Evolutionary conservation across 2,329 filamentous ascomycete genomes (phyloP).

Genomic region (Beauveria australis): DNA sequence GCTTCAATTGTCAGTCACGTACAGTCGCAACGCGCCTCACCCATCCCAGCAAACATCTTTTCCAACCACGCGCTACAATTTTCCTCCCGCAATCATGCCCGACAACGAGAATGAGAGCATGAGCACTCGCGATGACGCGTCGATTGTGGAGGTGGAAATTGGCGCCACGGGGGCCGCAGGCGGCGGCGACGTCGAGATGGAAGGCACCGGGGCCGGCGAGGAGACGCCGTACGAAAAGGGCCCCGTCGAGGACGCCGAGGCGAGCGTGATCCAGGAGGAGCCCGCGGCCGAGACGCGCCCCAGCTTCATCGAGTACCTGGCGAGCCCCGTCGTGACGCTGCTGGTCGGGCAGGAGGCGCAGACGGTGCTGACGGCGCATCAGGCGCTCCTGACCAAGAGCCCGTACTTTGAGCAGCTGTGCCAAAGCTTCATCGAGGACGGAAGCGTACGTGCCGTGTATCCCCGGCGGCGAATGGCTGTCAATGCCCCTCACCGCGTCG

Average conservation of each 20-base stretch:
- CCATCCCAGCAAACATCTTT: too few species aligned
- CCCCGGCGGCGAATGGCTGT: background rate
- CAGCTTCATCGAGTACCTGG: slow-evolving; percentile 52
- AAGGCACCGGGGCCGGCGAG: slow-evolving; percentile 20
- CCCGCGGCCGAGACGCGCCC: slow-evolving; percentile 26
- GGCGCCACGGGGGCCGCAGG: slow-evolving; percentile 17
- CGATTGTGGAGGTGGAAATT: slow-evolving; percentile 14
- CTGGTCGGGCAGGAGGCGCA: slow-evolving; percentile 55
- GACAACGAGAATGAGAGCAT: slow-evolving; percentile 15
- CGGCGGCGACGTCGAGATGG: slow-evolving; percentile 30
- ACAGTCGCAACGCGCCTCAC: background rate
- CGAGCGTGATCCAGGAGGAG: slow-evolving; percentile 28
- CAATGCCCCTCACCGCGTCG: background rate
- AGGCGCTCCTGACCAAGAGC: slow-evolving; percentile 65
- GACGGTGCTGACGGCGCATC: slow-evolving; percentile 67
- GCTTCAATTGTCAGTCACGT: background rate
- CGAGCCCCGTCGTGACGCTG: slow-evolving; percentile 61
- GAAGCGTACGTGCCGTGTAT: slow-evolving; percentile 41
- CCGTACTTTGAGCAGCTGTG: slow-evolving; percentile 64
- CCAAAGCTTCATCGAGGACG: slow-evolving; percentile 51
- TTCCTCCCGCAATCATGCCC: slow-evolving; percentile 19
- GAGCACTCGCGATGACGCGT: slow-evolving; percentile 13
- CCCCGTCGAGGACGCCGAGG: slow-evolving; percentile 21
- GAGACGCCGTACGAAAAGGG: slow-evolving; percentile 26
- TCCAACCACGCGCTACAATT: background rate